A percentile compares a stretch with the other conserved stretches of the same genome.
Conservation (phyloP, 257 asterid genomes). For the Solanum habrochaites region DNA sequence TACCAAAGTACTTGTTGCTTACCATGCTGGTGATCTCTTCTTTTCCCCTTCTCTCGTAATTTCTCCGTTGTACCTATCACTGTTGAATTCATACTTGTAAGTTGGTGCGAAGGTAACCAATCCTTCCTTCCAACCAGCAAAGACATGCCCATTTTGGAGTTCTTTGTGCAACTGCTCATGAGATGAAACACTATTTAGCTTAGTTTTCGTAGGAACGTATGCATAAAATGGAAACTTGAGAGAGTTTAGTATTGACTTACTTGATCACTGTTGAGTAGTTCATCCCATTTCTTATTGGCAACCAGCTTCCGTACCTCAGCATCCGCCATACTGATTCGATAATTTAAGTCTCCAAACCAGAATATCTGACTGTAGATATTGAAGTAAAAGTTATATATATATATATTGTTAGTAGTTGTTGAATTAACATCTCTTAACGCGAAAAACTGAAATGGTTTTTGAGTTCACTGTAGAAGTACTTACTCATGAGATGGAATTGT, state of each 20-base stretch:
- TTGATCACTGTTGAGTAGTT: conserved; percentile 75
- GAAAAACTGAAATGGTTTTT: neutral
- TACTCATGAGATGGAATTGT: conserved; percentile 94
- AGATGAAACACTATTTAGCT: neutral
- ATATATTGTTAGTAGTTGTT: neutral
- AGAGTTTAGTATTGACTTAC: conserved; percentile 7
- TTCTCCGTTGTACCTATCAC: conserved; percentile 63
- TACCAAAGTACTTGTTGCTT: conserved; percentile 1
- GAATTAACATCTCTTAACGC: neutral
- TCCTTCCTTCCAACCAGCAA: conserved; percentile 94
- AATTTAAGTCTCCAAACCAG: conserved; percentile 97
- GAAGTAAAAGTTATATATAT: neutral
- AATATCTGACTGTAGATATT: conserved; percentile 68
- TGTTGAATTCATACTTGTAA: conserved; percentile 66
- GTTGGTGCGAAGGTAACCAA: conserved; percentile 76
- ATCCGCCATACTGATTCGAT: conserved; percentile 66
- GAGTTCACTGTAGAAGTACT: conserved; percentile 4
- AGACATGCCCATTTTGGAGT: conserved; percentile 64
- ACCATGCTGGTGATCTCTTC: conserved; percentile 96
- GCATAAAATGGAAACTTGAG: neutral
- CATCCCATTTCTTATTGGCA: conserved; percentile 54
- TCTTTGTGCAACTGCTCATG: conserved; percentile 56
- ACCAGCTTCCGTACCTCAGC: conserved; percentile 62
- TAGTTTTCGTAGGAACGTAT: neutral
- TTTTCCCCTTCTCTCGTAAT: conserved; percentile 73